Evolutionary conservation across 2,329 filamentous ascomycete genomes (phyloP), one percentile per base, ranked within the genome.

Genomic region (Pestalotiopsis sp.): DNA sequence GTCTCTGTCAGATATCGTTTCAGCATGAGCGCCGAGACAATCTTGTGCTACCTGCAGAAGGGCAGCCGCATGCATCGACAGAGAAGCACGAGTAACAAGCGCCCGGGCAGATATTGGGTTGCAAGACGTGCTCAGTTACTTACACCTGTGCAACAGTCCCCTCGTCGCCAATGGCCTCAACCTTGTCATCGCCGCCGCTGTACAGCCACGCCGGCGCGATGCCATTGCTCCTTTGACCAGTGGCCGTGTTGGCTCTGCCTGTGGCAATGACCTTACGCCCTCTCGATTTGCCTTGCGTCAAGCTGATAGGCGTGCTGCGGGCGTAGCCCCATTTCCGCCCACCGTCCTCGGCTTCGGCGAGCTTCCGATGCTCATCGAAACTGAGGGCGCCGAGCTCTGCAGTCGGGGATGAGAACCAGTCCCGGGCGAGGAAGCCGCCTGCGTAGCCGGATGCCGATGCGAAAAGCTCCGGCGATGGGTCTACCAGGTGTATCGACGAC

Each of bases 371-470:
- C 65, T 94, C 84, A 4, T 85, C 84, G 75, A 92, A 95, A 55
- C 90, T 93, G 13, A 95, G 82, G 0, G 84, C 85, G 7, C 89
- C 92, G 1, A 95, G 83, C 0, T 84, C 81, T 0, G 87, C 83
- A 5, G 88, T 81, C 1, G 85, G 81, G 0, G 87, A 81, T 0
- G 84, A 83, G 74, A 92, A 93, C 92, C 92, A 95, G 77, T 95
- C 91, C 41, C 83, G 84, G 0, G 92, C 92, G 9, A 95, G 76
- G 74, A 95, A 95, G 0, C 93, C 92, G 20, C 86, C 93, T 0
- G 92, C 91, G 72, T 88, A 90, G 1, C 93, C 92, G 2, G 91
- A 94, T 0, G 93, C 92, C 38, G 90, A 93, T 12, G 88, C 86
- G 78, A 95, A 93, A 39, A 95, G 84, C 70, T 88, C 77, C 1